Conservation (phyloP, 441 rosid species). For the Brassica hybrid region DNA sequence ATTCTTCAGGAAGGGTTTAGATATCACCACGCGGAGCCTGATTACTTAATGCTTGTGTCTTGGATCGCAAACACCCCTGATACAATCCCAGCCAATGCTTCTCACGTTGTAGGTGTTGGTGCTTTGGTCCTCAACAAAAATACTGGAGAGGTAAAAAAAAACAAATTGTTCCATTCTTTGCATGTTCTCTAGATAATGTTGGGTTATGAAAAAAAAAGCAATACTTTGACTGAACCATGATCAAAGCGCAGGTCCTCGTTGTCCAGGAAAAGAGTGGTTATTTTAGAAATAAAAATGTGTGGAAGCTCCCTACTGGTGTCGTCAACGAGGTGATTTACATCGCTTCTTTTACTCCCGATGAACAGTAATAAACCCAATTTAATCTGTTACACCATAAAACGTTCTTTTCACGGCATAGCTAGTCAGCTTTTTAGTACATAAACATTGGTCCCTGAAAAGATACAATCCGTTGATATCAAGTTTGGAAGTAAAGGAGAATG, state of each 20-base stretch:
- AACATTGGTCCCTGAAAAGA: neutral
- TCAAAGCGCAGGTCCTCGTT: constrained; percentile 60
- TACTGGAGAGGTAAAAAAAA: constrained; percentile 45
- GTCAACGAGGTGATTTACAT: constrained; percentile 57
- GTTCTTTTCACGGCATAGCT: neutral
- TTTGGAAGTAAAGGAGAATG: neutral
- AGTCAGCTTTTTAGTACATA: neutral
- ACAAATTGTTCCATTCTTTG: neutral
- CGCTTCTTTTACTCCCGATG: neutral
- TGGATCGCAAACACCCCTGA: constrained; percentile 65
- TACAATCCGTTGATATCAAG: neutral
- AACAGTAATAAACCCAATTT: too few species aligned
- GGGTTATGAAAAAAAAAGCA: neutral
- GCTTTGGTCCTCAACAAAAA: constrained; percentile 61
- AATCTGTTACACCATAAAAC: neutral
- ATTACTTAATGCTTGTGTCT: constrained; percentile 75
- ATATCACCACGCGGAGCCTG: constrained; percentile 85
- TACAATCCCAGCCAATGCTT: constrained; percentile 71
- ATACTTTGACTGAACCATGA: neutral
- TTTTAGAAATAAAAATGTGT: constrained; percentile 57
- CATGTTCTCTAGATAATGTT: neutral
- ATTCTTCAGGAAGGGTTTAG: constrained; percentile 72
- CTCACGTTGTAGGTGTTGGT: constrained; percentile 80
- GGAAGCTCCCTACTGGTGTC: constrained; percentile 86
- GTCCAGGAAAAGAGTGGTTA: constrained; percentile 71